Percentiles rank a stretch among this genome's conserved stretches.
These are phyloP conservation scores for Rhizopus arrhizus DNA, from an alignment of 371 early-diverging fungal genomes.

Conservation along the genomic window DNA sequence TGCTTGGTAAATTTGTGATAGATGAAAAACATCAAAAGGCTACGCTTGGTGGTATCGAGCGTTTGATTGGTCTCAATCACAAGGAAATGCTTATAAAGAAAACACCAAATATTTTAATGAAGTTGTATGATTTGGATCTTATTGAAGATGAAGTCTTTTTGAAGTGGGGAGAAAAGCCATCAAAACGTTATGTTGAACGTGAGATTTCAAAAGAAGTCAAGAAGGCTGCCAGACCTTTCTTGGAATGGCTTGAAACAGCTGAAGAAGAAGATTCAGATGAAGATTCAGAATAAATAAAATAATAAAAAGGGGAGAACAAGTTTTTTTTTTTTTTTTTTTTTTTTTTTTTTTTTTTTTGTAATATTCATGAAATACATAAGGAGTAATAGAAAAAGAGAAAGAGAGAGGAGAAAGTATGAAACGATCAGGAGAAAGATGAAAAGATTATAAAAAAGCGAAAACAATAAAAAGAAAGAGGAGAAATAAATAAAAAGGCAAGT, in stretches of 20 bases:
- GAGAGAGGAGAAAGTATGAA: no score
- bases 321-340: no score
- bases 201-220: conserved; percentile 77
- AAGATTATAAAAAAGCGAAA: no score
- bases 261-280: conserved; percentile 53
- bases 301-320: no score
- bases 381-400: no score
- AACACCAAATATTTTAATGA: conserved; percentile 83
- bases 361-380: no score
- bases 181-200: conserved; percentile 88
- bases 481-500: no score
- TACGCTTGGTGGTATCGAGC: conserved; percentile 90
- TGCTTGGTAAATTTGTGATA: conserved; percentile 70
- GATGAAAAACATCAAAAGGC: conserved; percentile 88
- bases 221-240: conserved; percentile 85
- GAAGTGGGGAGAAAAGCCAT: conserved; percentile 89
- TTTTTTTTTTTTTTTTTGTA: no score
- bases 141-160: conserved; percentile 88
- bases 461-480: no score
- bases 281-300: conserved; percentile 25
- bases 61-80: conserved; percentile 73
- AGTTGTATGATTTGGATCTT: conserved; percentile 87
- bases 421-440: no score
- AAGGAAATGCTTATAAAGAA: conserved; percentile 70
- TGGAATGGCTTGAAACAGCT: conserved; percentile 85